Evolutionary conservation across 805 yeast genomes (phyloP), one percentile per base, ranked within the genome.

Genomic region (Yarrowia sp.): DNA sequence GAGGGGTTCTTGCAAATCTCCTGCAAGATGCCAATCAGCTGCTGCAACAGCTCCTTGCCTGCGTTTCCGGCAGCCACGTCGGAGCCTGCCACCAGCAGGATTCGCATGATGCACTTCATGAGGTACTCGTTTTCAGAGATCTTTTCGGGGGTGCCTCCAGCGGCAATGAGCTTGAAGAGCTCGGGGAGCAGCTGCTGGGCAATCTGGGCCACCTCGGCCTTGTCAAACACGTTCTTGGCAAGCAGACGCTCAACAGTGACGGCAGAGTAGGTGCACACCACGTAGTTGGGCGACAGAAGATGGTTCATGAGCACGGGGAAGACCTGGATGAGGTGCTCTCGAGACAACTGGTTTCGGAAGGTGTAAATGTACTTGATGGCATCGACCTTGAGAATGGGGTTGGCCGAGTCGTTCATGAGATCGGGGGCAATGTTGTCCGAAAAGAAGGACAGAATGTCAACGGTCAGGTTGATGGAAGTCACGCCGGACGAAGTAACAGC

Each of bases 61-160:
- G 87, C 79, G 71, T 90, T 91, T 4, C 59, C 61, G 12, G 59
- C 40, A 42, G 68, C 68, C 16, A 65, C 61, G 35, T 65, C 50
- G 22, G 59, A 41, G 1, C 61, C 61, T 73, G 90, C 91, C 9
- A 92, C 84, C 16, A 92, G 86, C 63, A 89, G 82, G 8, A 93
- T 88, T 74, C 98, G 85, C 92, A 92, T 91, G 1, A 91, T 82
- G 71, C 96, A 87, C 75, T 89, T 91, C 88, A 95, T 91, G 75
- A 95, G 82, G 76, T 91, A 95, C 76, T 95, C 99, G 78, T 95
- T 95, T 76, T 95, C 98, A 0, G 98, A 92, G 65, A 96, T 81
- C 75, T 92, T 94, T 76, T 92, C 98, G 0, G 98, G 98, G 0
- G 91, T 80, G 2, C 81, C 77, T 19, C 68, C 70, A 1, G 70